A percentile compares a stretch with the other conserved stretches of the same genome.
Conservation (phyloP, 177 flowering plant genomes). For the Vitis hybrid region DNA sequence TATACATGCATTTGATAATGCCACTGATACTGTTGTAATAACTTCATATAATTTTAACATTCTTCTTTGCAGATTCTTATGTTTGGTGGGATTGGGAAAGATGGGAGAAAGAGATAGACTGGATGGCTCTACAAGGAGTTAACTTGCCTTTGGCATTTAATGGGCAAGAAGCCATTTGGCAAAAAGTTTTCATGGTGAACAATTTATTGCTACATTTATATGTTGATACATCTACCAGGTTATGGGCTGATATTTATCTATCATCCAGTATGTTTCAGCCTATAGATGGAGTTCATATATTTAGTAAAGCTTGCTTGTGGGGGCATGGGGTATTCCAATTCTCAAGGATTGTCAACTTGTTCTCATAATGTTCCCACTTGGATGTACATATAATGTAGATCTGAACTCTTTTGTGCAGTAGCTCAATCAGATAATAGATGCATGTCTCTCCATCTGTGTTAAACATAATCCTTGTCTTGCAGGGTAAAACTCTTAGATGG, state of each 20-base stretch:
- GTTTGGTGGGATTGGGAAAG: conserved; percentile 99
- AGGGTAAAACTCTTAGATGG: too few relatives aligned
- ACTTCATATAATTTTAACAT: background rate
- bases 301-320: too few relatives aligned
- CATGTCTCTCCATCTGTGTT: too few relatives aligned
- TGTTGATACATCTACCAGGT: background rate
- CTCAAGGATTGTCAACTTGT: too few relatives aligned
- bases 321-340: too few relatives aligned
- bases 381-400: too few relatives aligned
- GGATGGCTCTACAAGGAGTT: conserved; percentile 98
- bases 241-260: background rate
- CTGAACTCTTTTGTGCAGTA: too few relatives aligned
- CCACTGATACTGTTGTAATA: background rate
- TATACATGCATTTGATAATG: background rate
- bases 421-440: too few relatives aligned
- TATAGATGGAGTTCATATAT: too few relatives aligned
- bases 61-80: conserved; percentile 66
- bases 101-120: conserved; percentile 97
- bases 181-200: conserved; percentile 82
- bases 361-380: too few relatives aligned
- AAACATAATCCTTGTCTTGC: too few relatives aligned
- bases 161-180: conserved; percentile 95
- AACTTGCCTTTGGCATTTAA: conserved; percentile 92
- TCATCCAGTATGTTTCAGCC: too few relatives aligned
- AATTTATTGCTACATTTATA: background rate